These are phyloP conservation scores for Fusarium domesticum DNA, from an alignment of 2,329 filamentous ascomycete species.

Conservation along the genomic window DNA sequence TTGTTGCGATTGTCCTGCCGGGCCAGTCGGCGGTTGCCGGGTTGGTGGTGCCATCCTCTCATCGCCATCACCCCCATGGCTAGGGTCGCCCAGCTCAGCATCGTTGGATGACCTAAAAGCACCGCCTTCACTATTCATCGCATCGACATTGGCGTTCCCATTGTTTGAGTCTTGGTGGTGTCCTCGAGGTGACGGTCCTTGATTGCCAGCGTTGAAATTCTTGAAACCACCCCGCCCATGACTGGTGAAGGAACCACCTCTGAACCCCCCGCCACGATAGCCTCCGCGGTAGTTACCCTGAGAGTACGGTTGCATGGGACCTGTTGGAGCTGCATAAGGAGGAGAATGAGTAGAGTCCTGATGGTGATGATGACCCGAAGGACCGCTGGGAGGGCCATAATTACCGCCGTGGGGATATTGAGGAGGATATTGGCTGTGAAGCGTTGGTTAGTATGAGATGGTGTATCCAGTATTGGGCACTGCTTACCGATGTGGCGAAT, in stretches of 20 bases:
- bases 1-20: slow-evolving; percentile 48
- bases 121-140: slow-evolving; percentile 17
- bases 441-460: slow-evolving; percentile 6
- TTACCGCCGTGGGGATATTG: slow-evolving; percentile 53
- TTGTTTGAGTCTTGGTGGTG: slow-evolving; percentile 22
- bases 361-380: slow-evolving; percentile 56
- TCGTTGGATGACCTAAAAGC: slow-evolving; percentile 28
- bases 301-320: slow-evolving; percentile 54
- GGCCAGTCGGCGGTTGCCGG: slow-evolving; percentile 52
- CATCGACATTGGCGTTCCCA: slow-evolving; percentile 13
- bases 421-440: slow-evolving; percentile 57
- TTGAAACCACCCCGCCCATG: slow-evolving; percentile 62
- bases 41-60: slow-evolving; percentile 53
- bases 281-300: slow-evolving; percentile 44
- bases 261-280: slow-evolving; percentile 55
- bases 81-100: slow-evolving; percentile 4
- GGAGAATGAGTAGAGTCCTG: slow-evolving; percentile 46
- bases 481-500: slow-evolving; percentile 43
- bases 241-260: slow-evolving; percentile 55
- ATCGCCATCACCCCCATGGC: slow-evolving; percentile 42
- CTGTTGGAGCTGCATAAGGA: slow-evolving; percentile 55
- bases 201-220: slow-evolving; percentile 61
- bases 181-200: slow-evolving; percentile 22
- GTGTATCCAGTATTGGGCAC: neutral
- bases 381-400: slow-evolving; percentile 51